Evolutionary conservation across 257 asterid genomes (phyloP).

Genomic region (Asclepias syriaca): DNA sequence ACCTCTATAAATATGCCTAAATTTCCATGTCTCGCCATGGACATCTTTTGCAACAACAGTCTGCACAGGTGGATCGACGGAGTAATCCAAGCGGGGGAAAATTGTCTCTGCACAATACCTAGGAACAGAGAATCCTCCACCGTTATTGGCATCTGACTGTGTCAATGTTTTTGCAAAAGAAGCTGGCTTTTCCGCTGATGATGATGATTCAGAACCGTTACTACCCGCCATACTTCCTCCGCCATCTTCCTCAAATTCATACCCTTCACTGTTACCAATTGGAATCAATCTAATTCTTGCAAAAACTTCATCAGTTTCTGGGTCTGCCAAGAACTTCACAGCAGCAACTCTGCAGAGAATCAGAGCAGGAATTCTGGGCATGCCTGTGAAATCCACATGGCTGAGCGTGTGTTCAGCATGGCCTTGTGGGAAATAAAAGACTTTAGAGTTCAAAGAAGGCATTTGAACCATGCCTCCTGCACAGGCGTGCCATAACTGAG

Average conservation of each 20-base stretch:
- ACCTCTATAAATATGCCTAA: constrained; percentile 62
- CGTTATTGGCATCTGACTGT: constrained; percentile 39
- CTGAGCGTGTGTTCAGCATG: constrained; percentile 58
- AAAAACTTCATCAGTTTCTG: constrained; percentile 36
- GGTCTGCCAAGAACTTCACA: constrained; percentile 52
- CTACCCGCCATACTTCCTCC: not conserved
- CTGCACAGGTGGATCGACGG: constrained; percentile 35
- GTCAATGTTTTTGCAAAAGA: constrained; percentile 35
- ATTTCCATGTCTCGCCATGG: constrained; percentile 53
- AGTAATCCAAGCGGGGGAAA: constrained; percentile 26
- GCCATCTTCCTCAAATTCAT: constrained; percentile 16
- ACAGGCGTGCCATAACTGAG: constrained; percentile 75
- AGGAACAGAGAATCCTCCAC: constrained; percentile 39
- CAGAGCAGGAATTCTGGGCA: constrained; percentile 42
- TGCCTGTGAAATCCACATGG: constrained; percentile 42
- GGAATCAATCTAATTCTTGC: constrained; percentile 28
- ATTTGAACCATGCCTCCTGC: constrained; percentile 67
- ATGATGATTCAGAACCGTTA: constrained; percentile 19
- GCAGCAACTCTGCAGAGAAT: constrained; percentile 51
- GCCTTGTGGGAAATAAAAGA: constrained; percentile 63
- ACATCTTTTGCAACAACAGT: constrained; percentile 32
- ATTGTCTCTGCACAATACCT: constrained; percentile 37
- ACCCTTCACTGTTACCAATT: constrained; percentile 14
- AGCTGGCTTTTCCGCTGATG: constrained; percentile 22
- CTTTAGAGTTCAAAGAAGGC: constrained; percentile 47